A percentile compares a stretch with the other conserved stretches of the same genome.
Conservation (phyloP, 1,284 basidiomycete species). For the Trametes hirsuta region DNA sequence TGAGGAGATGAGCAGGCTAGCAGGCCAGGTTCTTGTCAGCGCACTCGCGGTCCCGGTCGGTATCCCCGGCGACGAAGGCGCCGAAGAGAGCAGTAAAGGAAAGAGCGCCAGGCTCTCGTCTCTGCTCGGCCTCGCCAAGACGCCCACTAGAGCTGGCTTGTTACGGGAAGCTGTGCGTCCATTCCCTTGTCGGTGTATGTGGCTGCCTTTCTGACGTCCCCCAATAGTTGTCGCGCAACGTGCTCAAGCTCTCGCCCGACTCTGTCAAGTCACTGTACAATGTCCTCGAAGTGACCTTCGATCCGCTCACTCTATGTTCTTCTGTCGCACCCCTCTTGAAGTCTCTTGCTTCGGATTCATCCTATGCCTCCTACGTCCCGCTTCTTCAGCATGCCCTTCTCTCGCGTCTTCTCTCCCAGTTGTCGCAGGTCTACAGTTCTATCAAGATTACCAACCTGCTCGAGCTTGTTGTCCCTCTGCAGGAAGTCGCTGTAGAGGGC, state of each 20-base stretch:
- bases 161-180: constrained; percentile 82
- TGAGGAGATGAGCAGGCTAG: constrained; percentile 82
- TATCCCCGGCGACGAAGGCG: constrained; percentile 61
- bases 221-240: constrained; percentile 76
- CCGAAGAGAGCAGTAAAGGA: constrained; percentile 71
- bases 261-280: constrained; percentile 84
- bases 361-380: constrained; percentile 83
- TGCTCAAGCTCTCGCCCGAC: constrained; percentile 82
- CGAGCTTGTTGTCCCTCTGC: constrained; percentile 77
- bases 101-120: constrained; percentile 83
- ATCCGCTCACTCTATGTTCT: constrained; percentile 88
- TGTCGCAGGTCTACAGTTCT: constrained; percentile 93
- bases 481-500: constrained; percentile 51
- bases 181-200: background rate
- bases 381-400: constrained; percentile 93
- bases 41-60: constrained; percentile 95
- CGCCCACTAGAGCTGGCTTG: constrained; percentile 86
- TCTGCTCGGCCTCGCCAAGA: constrained; percentile 83
- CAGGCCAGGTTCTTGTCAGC: constrained; percentile 91
- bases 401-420: constrained; percentile 91
- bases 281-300: constrained; percentile 93
- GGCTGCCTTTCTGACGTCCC: constrained; percentile 5
- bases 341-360: constrained; percentile 57
- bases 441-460: constrained; percentile 83
- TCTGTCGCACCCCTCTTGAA: constrained; percentile 85